phyloP scores from a whole-genome alignment of 441 rosid species.

The Croton setiger region DNA sequence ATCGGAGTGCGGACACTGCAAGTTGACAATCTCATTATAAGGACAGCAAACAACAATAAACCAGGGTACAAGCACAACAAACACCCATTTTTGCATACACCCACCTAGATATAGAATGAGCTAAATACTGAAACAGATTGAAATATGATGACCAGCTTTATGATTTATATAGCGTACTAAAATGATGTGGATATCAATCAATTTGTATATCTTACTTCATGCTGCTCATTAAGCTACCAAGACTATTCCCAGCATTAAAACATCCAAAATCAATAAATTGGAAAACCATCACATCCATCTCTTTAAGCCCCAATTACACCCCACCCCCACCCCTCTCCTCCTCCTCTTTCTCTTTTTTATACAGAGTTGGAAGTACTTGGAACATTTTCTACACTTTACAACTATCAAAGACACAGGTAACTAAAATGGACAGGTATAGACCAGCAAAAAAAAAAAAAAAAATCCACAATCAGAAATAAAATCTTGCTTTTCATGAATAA shows the following conservation, averaged over 20 bases:
- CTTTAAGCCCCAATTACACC: neutral
- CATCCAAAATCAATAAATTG: neutral
- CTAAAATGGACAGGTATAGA: neutral
- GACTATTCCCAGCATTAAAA: slow-evolving; percentile 1
- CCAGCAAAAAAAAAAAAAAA: neutral
- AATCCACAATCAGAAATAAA: neutral
- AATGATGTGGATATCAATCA: neutral
- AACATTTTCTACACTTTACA: too few species aligned
- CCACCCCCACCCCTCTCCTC: too few species aligned
- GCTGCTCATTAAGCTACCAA: neutral
- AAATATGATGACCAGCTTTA: too few species aligned
- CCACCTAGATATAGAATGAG: neutral
- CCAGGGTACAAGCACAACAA: neutral
- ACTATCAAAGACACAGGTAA: too few species aligned
- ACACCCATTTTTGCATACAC: neutral
- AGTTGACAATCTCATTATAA: slow-evolving; percentile 21
- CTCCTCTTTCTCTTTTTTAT: too few species aligned
- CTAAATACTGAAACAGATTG: too few species aligned
- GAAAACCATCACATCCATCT: neutral
- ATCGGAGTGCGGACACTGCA: slow-evolving; percentile 97
- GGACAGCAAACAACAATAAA: slow-evolving; percentile 13
- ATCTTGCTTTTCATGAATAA: neutral
- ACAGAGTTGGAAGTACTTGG: too few species aligned
- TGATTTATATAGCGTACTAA: neutral
- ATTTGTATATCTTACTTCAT: neutral